Evolutionary conservation across 1,139 yeast genomes (phyloP).

Genomic region (Magnusiomyces clavatus): DNA sequence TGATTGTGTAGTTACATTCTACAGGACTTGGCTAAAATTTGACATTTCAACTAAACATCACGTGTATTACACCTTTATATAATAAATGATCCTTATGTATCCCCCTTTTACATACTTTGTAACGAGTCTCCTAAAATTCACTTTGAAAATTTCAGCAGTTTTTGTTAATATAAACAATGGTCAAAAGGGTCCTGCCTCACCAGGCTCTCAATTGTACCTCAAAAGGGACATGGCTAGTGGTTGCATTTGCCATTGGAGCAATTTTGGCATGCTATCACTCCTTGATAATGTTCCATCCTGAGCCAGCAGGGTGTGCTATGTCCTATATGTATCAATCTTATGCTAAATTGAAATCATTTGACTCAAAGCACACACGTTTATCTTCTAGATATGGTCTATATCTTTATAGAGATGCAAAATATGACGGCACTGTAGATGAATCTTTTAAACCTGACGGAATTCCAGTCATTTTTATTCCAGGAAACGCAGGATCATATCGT

Average conservation of each 20-base stretch:
- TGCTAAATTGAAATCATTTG: conserved; percentile 56
- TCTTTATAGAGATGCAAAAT: conserved; percentile 61
- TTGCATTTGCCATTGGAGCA: conserved; percentile 1
- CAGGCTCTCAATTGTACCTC: not conserved
- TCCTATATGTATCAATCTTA: conserved; percentile 20
- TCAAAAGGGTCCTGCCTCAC: not conserved
- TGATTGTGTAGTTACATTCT: too few relatives aligned
- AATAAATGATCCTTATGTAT: not conserved
- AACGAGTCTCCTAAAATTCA: not conserved
- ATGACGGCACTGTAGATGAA: conserved; percentile 33
- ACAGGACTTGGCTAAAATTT: too few relatives aligned
- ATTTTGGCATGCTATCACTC: conserved; percentile 12
- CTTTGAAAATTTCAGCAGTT: not conserved
- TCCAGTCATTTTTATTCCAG: conserved; percentile 91
- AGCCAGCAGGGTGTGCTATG: conserved; percentile 16
- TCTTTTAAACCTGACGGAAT: conserved; percentile 50
- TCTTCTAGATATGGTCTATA: conserved; percentile 77
- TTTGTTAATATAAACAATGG: not conserved
- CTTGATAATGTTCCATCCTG: conserved; percentile 13
- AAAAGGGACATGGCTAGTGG: conserved; percentile 3
- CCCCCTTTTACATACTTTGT: not conserved
- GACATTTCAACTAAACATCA: too few relatives aligned
- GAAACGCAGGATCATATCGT: conserved; percentile 90
- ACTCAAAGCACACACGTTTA: conserved; percentile 57
- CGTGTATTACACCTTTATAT: not conserved